A percentile compares a stretch with the other conserved stretches of the same genome.
Evolutionary conservation across 1,284 basidiomycete species (phyloP).

Genomic region (Trametes hirsuta): DNA sequence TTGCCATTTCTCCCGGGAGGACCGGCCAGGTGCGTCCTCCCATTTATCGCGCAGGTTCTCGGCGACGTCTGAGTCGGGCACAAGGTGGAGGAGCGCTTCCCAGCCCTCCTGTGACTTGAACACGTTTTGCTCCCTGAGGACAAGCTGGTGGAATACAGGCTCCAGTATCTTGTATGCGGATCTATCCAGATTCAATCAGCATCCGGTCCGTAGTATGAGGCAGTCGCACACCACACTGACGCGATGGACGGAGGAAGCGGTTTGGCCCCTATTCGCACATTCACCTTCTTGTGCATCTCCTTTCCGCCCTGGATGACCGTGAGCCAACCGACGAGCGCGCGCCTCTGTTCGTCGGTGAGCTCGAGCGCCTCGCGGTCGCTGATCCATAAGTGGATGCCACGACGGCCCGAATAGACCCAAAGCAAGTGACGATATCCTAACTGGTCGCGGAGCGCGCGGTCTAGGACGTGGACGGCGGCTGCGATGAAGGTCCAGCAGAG

Average conservation of each 20-base stretch:
- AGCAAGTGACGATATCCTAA: constrained; percentile 85
- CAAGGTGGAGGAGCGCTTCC: constrained; percentile 73
- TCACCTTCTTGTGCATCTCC: constrained; percentile 86
- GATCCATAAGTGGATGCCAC: constrained; percentile 99
- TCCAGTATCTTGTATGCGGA: constrained; percentile 47
- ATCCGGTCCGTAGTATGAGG: no score
- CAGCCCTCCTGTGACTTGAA: constrained; percentile 77
- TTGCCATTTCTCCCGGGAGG: constrained; percentile 75
- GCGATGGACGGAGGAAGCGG: constrained; percentile 72
- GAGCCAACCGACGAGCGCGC: constrained; percentile 84
- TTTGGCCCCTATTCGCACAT: constrained; percentile 58
- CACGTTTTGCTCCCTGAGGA: constrained; percentile 87
- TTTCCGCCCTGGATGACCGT: constrained; percentile 87
- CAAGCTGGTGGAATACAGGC: constrained; percentile 67
- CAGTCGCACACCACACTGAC: constrained; percentile 45
- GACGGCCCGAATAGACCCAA: constrained; percentile 98
- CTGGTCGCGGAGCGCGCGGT: constrained; percentile 79
- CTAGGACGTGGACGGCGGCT: constrained; percentile 89
- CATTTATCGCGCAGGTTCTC: constrained; percentile 61
- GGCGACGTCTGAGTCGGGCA: constrained; percentile 66
- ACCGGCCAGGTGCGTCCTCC: constrained; percentile 55
- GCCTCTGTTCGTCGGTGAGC: constrained; percentile 90
- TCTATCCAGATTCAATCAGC: background rate
- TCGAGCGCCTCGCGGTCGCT: constrained; percentile 88
- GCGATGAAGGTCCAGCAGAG: constrained; percentile 96